phyloP scores from a whole-genome alignment of 2,329 filamentous ascomycete genomes.

The Thermothelomyces thermophilus region DNA sequence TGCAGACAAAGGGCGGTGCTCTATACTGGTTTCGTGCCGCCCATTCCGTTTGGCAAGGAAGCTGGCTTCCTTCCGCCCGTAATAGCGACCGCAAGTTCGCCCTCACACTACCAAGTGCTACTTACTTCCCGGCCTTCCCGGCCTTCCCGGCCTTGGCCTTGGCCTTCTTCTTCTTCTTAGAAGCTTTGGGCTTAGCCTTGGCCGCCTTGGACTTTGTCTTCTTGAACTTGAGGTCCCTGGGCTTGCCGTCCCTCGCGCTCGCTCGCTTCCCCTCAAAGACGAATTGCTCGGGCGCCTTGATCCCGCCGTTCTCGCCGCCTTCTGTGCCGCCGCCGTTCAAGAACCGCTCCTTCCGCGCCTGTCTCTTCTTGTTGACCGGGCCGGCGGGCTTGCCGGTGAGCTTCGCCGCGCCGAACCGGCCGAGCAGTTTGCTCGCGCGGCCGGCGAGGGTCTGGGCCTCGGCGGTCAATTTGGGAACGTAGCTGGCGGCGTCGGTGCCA shows the following conservation, averaged over 20 bases:
- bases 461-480: constrained; percentile 63
- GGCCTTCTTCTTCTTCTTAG: constrained; percentile 8
- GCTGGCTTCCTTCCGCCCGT: background rate
- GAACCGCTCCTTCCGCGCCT: constrained; percentile 21
- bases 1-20: background rate
- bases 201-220: constrained; percentile 48
- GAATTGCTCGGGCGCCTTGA: constrained; percentile 60
- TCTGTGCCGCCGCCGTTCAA: constrained; percentile 7
- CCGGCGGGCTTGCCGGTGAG: constrained; percentile 27
- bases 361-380: constrained; percentile 27
- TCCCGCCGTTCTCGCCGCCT: constrained; percentile 18
- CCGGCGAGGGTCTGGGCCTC: constrained; percentile 65
- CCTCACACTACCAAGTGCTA: no score
- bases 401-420: constrained; percentile 56
- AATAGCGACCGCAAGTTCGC: background rate
- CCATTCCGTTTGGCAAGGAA: background rate
- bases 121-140: background rate
- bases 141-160: constrained; percentile 1
- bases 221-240: constrained; percentile 55
- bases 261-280: constrained; percentile 80
- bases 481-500: constrained; percentile 34
- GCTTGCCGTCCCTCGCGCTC: constrained; percentile 57
- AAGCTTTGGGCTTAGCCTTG: constrained; percentile 31
- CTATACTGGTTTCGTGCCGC: background rate
- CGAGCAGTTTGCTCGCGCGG: constrained; percentile 68